phyloP scores from a whole-genome alignment of 495 filamentous ascomycete genomes.

The Pyrenula aspistea region DNA sequence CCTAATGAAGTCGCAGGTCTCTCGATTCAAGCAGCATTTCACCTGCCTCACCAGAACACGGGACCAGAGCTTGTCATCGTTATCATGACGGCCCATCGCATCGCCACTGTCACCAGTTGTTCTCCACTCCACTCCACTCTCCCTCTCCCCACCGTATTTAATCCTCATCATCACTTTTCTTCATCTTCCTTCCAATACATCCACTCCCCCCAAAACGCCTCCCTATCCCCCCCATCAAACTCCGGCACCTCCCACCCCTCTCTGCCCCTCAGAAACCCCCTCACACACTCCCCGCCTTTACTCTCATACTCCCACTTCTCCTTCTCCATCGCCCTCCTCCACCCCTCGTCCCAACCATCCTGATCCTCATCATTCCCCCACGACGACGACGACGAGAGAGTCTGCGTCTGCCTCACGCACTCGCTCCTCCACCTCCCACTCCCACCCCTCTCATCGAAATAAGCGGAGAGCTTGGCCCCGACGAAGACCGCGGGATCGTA shows the following conservation, averaged over 20 bases:
- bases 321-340: neutral
- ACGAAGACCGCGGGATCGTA: neutral
- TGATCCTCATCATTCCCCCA: neutral
- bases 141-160: no score
- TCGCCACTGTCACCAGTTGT: no score
- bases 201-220: neutral
- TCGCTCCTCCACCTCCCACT: neutral
- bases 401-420: neutral
- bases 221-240: neutral
- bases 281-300: neutral
- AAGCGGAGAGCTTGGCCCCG: neutral
- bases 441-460: neutral
- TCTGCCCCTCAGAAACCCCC: neutral
- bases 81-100: no score
- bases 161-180: no score
- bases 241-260: neutral
- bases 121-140: no score
- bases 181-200: neutral
- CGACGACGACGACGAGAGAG: no score
- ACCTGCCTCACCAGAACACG: no score
- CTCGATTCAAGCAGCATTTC: no score
- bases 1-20: no score
- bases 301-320: neutral
- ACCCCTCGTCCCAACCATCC: neutral
- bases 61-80: no score